Evolutionary conservation across 78 protist species (phyloP).

Genomic region (Dictyostelium firmibasis): DNA sequence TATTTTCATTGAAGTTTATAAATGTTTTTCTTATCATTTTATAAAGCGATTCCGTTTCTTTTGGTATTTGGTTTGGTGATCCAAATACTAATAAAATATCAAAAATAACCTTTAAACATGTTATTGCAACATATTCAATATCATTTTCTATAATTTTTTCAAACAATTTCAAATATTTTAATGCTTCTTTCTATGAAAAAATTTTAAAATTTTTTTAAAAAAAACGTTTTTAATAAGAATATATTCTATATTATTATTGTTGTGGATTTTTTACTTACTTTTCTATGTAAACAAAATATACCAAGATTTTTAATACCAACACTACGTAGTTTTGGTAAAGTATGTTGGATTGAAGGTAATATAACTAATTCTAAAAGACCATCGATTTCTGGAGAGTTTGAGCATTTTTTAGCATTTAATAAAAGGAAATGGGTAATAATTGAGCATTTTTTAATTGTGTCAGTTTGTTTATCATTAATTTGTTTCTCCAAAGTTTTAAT

Average conservation of each 20-base stretch:
- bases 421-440: constrained; percentile 37
- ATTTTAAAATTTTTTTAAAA: background rate
- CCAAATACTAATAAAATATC: constrained; percentile 69
- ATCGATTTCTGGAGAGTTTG: constrained; percentile 60
- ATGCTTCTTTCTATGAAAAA: background rate
- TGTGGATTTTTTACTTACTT: background rate
- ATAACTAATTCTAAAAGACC: constrained; percentile 21
- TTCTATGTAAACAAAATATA: constrained; percentile 55
- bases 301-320: constrained; percentile 68
- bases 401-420: constrained; percentile 48
- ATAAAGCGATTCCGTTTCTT: constrained; percentile 24
- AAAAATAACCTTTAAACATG: constrained; percentile 30
- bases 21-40: constrained; percentile 26
- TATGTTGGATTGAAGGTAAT: constrained; percentile 50
- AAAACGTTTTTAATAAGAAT: background rate
- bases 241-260: too few species aligned
- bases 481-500: background rate
- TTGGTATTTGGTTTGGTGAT: constrained; percentile 49
- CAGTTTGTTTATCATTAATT: background rate
- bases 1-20: background rate
- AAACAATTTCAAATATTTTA: constrained; percentile 25
- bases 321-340: background rate
- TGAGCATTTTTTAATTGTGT: constrained; percentile 26
- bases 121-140: background rate
- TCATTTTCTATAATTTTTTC: constrained; percentile 40